A percentile compares a stretch with the other conserved stretches of the same genome.
Conservation (phyloP, 2,329 filamentous ascomycete genomes). For the Cadophora sp. region DNA sequence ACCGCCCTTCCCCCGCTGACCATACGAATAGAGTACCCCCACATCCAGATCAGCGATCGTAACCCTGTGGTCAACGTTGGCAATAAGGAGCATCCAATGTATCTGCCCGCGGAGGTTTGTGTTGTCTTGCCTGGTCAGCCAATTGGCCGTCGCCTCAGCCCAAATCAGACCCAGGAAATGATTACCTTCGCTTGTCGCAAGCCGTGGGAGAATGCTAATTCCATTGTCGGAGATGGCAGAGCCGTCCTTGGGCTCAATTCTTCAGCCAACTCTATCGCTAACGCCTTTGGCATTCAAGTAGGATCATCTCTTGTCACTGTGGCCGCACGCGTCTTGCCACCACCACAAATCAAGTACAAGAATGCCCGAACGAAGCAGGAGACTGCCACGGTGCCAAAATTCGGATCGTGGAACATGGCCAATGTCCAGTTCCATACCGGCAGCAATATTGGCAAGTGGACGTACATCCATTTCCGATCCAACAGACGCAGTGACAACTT, state of each 20-base stretch:
- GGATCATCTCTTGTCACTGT: conserved; percentile 69
- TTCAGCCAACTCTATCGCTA: conserved; percentile 47
- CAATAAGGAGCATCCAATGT: conserved; percentile 60
- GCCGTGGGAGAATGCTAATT: conserved; percentile 70
- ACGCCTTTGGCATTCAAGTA: conserved; percentile 67
- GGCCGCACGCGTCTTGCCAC: conserved; percentile 68
- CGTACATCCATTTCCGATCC: conserved; percentile 39
- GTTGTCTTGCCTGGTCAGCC: conserved; percentile 69
- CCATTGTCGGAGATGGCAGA: conserved; percentile 65
- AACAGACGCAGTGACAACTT: conserved; percentile 22
- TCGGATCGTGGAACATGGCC: conserved; percentile 76
- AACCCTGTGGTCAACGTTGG: conserved; percentile 72
- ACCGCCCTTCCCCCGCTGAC: conserved; percentile 13
- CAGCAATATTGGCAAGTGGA: conserved; percentile 58
- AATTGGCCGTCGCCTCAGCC: conserved; percentile 63
- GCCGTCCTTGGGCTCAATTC: conserved; percentile 62
- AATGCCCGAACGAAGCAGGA: conserved; percentile 29
- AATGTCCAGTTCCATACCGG: conserved; percentile 61
- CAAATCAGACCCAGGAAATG: conserved; percentile 71
- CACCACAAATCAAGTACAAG: conserved; percentile 67
- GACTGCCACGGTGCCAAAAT: conserved; percentile 40
- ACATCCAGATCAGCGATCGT: conserved; percentile 52
- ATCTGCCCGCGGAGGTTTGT: conserved; percentile 72
- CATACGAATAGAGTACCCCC: conserved; percentile 57
- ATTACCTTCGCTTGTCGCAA: conserved; percentile 73